Evolutionary conservation across 805 yeast species (phyloP).

Genomic region (Jamesozyma piceae): DNA sequence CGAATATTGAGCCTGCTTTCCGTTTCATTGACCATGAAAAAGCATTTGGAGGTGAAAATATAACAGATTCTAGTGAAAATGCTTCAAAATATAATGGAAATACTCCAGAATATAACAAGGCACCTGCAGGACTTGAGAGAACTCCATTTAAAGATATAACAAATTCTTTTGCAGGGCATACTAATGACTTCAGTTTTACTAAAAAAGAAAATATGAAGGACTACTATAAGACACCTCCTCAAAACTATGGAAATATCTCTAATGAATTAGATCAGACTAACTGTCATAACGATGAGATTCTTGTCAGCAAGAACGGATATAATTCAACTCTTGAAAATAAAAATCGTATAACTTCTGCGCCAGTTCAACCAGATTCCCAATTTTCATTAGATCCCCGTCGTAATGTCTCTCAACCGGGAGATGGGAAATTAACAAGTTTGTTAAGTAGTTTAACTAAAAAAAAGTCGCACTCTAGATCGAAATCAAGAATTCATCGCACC

Average conservation of each 20-base stretch:
- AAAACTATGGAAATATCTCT: background rate
- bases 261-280: background rate
- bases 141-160: conserved; percentile 7
- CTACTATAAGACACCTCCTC: background rate
- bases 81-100: background rate
- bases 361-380: conserved; percentile 1
- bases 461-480: background rate
- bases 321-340: background rate
- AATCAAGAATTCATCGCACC: background rate
- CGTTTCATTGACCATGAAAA: background rate
- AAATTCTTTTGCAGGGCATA: conserved; percentile 1
- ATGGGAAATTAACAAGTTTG: conserved; percentile 7
- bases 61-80: background rate
- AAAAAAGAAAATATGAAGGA: background rate
- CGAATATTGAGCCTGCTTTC: conserved; percentile 2
- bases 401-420: conserved; percentile 21
- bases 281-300: background rate
- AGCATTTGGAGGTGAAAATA: background rate
- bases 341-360: conserved; percentile 13
- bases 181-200: conserved; percentile 3
- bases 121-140: background rate
- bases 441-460: conserved; percentile 2
- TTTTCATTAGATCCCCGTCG: conserved; percentile 27
- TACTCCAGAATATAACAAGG: no score
- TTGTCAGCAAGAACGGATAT: background rate